Conservation (phyloP, 2,329 filamentous ascomycete species). For the Escovopsis sp. region DNA sequence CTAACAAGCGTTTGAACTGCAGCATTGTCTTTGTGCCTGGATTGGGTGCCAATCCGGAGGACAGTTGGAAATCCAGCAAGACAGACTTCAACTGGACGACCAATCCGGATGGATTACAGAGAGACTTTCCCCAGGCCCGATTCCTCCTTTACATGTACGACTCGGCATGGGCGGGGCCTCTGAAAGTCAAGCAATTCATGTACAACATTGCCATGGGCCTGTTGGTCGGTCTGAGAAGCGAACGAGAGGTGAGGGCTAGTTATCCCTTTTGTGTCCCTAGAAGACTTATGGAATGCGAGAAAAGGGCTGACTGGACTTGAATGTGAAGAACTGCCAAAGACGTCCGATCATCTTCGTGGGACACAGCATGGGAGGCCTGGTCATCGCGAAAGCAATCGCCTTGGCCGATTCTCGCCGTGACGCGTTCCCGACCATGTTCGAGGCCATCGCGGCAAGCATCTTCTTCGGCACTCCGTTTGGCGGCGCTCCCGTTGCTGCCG, state of each 20-base stretch:
- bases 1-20: neutral
- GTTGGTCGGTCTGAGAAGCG: conserved; percentile 18
- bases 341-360: conserved; percentile 27
- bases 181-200: conserved; percentile 28
- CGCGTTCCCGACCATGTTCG: conserved; percentile 24
- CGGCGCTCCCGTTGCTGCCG: conserved; percentile 21
- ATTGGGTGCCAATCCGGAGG: conserved; percentile 23
- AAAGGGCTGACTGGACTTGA: conserved; percentile 8
- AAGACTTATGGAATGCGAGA: neutral
- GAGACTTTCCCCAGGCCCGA: conserved; percentile 25
- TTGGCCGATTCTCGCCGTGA: conserved; percentile 21
- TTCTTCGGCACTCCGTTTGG: conserved; percentile 29
- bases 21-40: conserved; percentile 28
- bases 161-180: conserved; percentile 24
- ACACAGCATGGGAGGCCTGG: conserved; percentile 29
- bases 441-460: conserved; percentile 23
- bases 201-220: conserved; percentile 23
- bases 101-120: conserved; percentile 19
- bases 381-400: conserved; percentile 23
- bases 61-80: conserved; percentile 23
- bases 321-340: conserved; percentile 1
- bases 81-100: conserved; percentile 27
- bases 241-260: conserved; percentile 17
- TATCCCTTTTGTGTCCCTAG: no score
- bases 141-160: conserved; percentile 27